These are phyloP conservation scores for Lolium rigidum DNA, from an alignment of 176 grass and related monocot genomes.

Conservation along the genomic window DNA sequence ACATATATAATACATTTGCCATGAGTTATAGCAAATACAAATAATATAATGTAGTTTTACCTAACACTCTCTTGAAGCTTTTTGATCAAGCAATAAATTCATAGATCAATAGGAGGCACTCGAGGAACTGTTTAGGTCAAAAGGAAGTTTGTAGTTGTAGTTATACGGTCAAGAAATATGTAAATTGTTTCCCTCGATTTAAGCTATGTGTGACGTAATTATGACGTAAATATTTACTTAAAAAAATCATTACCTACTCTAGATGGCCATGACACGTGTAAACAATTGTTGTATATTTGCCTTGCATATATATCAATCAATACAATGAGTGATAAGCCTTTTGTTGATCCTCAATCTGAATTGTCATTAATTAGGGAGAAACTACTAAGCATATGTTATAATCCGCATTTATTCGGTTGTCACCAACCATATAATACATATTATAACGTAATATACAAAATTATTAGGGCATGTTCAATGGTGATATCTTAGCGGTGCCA, in stretches of 20 bases:
- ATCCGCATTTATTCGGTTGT: background rate
- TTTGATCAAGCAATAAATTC: too few relatives aligned
- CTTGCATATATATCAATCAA: background rate
- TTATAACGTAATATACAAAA: background rate
- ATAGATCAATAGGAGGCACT: too few relatives aligned
- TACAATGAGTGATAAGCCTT: background rate
- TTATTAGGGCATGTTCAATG: background rate
- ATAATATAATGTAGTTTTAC: background rate
- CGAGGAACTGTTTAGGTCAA: background rate
- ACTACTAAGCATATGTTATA: background rate
- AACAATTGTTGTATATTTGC: background rate
- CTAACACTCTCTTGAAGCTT: background rate
- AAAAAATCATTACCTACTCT: too few relatives aligned
- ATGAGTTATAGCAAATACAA: background rate
- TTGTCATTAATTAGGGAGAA: background rate
- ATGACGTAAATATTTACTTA: too few relatives aligned
- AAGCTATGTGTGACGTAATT: too few relatives aligned
- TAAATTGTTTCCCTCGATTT: too few relatives aligned
- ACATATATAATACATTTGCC: background rate
- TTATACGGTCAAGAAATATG: too few relatives aligned
- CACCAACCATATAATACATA: background rate
- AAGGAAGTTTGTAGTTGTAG: background rate
- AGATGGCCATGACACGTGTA: too few relatives aligned
- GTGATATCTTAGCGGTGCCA: too few relatives aligned
- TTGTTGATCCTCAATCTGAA: background rate